A percentile compares a stretch with the other conserved stretches of the same genome.
These are phyloP conservation scores for Ogataea methanolica DNA, from an alignment of 805 yeast genomes.

Conservation along the genomic window DNA sequence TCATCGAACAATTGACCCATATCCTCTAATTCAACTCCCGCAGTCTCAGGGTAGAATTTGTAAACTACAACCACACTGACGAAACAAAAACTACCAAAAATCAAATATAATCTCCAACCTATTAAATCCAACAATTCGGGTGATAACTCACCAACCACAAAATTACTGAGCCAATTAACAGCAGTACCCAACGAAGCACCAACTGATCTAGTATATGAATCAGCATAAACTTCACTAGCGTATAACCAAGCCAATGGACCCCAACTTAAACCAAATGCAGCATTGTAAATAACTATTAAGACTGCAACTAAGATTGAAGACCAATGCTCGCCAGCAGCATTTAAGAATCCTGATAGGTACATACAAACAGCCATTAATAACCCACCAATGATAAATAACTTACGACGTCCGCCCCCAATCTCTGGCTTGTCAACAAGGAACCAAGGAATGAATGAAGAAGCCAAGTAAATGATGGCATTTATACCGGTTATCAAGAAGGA, in stretches of 20 bases:
- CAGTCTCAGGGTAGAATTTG: conserved; percentile 48
- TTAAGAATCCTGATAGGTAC: conserved; percentile 55
- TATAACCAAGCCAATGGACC: conserved; percentile 89
- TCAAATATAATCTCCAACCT: conserved; percentile 72
- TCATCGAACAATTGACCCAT: conserved; percentile 47
- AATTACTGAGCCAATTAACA: conserved; percentile 85
- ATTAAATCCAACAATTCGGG: conserved; percentile 74
- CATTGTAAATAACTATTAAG: conserved; percentile 72
- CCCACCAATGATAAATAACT: conserved; percentile 70
- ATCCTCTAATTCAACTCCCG: conserved; percentile 49
- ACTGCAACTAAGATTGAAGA: conserved; percentile 72
- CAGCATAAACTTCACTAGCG: conserved; percentile 80
- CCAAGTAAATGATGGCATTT: conserved; percentile 52
- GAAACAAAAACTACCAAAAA: conserved; percentile 70
- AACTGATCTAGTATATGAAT: conserved; percentile 66
- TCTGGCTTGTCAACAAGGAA: conserved; percentile 57
- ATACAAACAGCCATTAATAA: conserved; percentile 69
- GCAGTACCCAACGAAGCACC: conserved; percentile 88
- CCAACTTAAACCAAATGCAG: conserved; percentile 84
- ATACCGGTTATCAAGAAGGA: conserved; percentile 88
- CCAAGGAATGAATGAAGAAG: conserved; percentile 84
- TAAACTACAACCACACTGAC: conserved; percentile 38
- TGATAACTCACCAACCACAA: conserved; percentile 86
- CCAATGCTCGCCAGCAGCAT: conserved; percentile 41
- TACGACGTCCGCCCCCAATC: conserved; percentile 82